phyloP scores from a whole-genome alignment of 805 yeast species.

The Lachancea thermotolerans region DNA sequence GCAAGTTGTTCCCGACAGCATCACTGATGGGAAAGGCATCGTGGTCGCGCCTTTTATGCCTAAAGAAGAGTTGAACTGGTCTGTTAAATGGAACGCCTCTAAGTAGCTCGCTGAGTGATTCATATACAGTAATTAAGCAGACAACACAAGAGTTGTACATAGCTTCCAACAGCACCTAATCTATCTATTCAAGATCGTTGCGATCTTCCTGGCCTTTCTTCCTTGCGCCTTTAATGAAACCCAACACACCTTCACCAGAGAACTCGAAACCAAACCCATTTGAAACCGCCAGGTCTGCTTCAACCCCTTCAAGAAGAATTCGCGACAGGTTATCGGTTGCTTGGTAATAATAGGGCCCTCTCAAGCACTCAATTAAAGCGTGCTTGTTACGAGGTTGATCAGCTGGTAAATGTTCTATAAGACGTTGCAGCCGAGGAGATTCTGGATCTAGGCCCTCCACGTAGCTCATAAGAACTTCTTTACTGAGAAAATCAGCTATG shows the following conservation, averaged over 20 bases:
- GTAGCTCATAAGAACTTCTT: conserved; percentile 6
- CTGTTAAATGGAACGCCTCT: conserved; percentile 56
- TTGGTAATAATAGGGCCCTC: conserved; percentile 10
- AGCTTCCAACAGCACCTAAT: too few species aligned
- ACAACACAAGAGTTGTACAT: too few species aligned
- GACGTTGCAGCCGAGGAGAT: conserved; percentile 2
- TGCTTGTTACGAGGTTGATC: conserved; percentile 3
- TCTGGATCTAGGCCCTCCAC: conserved; percentile 7
- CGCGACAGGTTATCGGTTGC: conserved; percentile 7
- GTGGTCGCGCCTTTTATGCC: conserved; percentile 82
- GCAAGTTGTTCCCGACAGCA: conserved; percentile 51
- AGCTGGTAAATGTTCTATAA: conserved; percentile 6
- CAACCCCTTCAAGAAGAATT: conserved; percentile 5
- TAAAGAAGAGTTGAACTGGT: conserved; percentile 67
- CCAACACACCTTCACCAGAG: conserved; percentile 7
- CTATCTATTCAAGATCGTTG: neutral
- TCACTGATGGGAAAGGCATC: conserved; percentile 39
- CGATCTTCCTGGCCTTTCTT: conserved; percentile 6
- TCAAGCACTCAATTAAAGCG: conserved; percentile 8
- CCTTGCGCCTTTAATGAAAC: conserved; percentile 9
- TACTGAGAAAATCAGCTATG: conserved; percentile 8
- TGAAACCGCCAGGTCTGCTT: conserved; percentile 7
- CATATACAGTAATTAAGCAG: too few species aligned
- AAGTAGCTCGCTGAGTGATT: neutral
- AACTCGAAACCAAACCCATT: conserved; percentile 8